Evolutionary conservation across 768 basidiomycete genomes (phyloP), one percentile per base, ranked within the genome.

Genomic region (Pleurotus giganteus): DNA sequence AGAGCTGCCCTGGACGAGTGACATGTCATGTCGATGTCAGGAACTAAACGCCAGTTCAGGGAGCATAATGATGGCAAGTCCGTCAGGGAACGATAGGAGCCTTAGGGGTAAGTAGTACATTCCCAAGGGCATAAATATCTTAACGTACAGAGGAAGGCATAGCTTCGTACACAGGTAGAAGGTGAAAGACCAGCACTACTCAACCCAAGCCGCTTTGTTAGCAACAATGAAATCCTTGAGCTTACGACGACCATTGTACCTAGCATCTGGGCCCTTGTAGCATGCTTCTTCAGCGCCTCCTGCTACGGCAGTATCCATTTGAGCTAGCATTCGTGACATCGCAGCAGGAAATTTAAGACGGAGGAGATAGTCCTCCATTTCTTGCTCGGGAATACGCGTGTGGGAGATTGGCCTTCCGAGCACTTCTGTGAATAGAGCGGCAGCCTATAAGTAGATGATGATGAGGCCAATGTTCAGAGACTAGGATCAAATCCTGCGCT

Each of bases 351-450:
- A 11, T 19, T 23, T 15, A 17, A 47, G 17, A 15, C n/a, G 11
- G 31, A 28, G 7, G 7, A 27, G 23, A 29, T 47, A n/a, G 17
- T 28, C 15, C 3, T 28, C 23, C 5, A n/a, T 17, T 27, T 47
- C 46, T 31, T 28, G 17, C 31, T 15, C 46, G 11, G 64, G 37
- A 13, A 71, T 24, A 7, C 49, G 54, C 41, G 43, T 61, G 51
- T 72, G 69, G 2, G 53, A 64, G 28, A 72, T 72, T 29, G 60
- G 59, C n/a, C 70, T 56, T 26, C 66, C 67, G 4, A 72, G 54
- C 2, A 65, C 51, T 1, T 61, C 54, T 21, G 54, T 68, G 28
- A 71, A 52, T 21, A 68, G 53, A 19, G 31, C 50, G 2, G 68
- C 68, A 6, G 63, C 62, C 69, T 71, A 23, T 29, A 7, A 11